Conservation (phyloP, 2,329 filamentous ascomycete species). For the Fusarium multiceps region DNA sequence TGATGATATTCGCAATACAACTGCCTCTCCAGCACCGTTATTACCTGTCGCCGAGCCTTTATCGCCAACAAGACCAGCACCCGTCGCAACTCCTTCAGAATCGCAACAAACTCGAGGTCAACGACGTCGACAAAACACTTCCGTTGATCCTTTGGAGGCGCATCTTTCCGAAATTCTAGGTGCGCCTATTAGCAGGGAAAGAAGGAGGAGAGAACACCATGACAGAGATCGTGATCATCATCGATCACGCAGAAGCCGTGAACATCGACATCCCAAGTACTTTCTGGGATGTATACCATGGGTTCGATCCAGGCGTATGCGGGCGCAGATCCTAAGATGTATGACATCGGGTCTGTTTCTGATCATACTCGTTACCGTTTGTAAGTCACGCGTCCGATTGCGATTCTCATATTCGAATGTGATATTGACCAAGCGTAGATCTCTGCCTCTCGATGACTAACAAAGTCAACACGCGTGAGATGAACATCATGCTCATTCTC, state of each 20-base stretch:
- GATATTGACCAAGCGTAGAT: slow-evolving; percentile 61
- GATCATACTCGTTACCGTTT: slow-evolving; percentile 68
- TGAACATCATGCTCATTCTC: slow-evolving; percentile 83
- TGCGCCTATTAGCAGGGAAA: slow-evolving; percentile 1
- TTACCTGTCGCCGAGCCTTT: slow-evolving; percentile 20
- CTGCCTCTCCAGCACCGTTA: slow-evolving; percentile 34
- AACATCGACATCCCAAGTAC: slow-evolving; percentile 48
- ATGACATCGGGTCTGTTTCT: slow-evolving; percentile 74
- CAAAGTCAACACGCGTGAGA: slow-evolving; percentile 72
- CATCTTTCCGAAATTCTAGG: slow-evolving; percentile 35
- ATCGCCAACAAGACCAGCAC: slow-evolving; percentile 22
- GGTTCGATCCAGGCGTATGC: slow-evolving; percentile 64
- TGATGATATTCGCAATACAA: slow-evolving; percentile 17
- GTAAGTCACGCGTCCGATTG: slow-evolving; percentile 60
- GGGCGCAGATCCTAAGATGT: slow-evolving; percentile 68
- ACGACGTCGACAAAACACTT: slow-evolving; percentile 7
- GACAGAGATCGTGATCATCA: slow-evolving; percentile 18
- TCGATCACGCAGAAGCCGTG: slow-evolving; percentile 21
- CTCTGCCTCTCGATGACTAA: slow-evolving; percentile 76
- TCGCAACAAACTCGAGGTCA: slow-evolving; percentile 15
- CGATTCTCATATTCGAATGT: neutral
- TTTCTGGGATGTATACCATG: slow-evolving; percentile 68
- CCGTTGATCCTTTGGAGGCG: slow-evolving; percentile 26
- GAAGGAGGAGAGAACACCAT: slow-evolving; percentile 8
- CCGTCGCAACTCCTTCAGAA: slow-evolving; percentile 23